These are phyloP conservation scores for Heimioporus sp. DNA, from an alignment of 768 basidiomycete genomes.

Conservation along the genomic window DNA sequence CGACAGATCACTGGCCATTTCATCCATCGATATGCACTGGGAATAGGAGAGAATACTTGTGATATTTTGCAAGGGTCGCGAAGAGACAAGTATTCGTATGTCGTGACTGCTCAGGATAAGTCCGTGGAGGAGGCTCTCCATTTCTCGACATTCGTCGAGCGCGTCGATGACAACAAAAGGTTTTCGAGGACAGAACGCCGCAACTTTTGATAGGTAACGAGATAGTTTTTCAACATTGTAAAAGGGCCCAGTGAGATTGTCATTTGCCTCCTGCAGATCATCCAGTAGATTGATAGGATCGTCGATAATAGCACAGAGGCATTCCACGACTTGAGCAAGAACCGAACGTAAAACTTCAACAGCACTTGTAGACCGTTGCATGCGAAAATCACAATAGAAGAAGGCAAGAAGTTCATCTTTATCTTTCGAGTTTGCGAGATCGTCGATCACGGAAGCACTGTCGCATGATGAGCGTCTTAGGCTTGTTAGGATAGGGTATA, in stretches of 20 bases:
- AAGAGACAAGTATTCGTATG: slow-evolving; percentile 6
- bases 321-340: slow-evolving; percentile 11
- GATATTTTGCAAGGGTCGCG: slow-evolving; percentile 9
- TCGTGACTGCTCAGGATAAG: background rate
- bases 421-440: background rate
- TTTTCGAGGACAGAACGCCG: too few relatives aligned
- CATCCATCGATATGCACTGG: slow-evolving; percentile 11
- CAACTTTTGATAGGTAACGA: too few relatives aligned
- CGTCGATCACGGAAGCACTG: background rate
- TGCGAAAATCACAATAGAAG: slow-evolving; percentile 27
- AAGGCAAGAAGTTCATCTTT: slow-evolving; percentile 1
- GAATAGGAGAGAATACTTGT: background rate
- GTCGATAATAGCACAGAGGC: background rate
- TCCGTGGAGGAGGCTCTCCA: too few relatives aligned
- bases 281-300: background rate
- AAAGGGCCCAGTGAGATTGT: background rate
- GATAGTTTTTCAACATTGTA: slow-evolving; percentile 4
- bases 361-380: too few relatives aligned
- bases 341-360: slow-evolving; percentile 19
- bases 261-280: slow-evolving; percentile 3
- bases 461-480: background rate
- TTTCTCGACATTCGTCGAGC: too few relatives aligned
- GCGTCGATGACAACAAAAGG: too few relatives aligned
- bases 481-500: too few relatives aligned
- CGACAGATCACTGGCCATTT: background rate